Evolutionary conservation across 106 monocot genomes (phyloP).

Genomic region (Alisma plantagoaquatica): DNA sequence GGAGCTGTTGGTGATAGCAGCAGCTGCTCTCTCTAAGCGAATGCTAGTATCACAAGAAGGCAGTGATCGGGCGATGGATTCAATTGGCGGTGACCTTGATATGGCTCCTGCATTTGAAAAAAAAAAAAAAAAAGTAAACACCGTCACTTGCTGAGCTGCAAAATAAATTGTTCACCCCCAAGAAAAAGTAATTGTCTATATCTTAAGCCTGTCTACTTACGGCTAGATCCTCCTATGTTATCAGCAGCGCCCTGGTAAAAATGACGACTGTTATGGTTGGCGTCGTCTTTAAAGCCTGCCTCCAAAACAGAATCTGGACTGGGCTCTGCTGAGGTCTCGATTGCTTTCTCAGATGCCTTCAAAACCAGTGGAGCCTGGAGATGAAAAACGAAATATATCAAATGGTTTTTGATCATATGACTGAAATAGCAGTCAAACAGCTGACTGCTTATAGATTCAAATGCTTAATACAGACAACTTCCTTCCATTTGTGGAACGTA

Average conservation of each 20-base stretch:
- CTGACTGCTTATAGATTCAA: too few species aligned
- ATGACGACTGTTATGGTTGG: conserved; percentile 10
- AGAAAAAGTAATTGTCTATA: too few species aligned
- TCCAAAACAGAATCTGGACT: conserved; percentile 44
- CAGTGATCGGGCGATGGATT: conserved; percentile 52
- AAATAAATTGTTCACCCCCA: too few species aligned
- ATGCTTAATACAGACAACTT: too few species aligned
- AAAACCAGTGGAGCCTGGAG: too few species aligned
- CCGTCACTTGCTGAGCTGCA: too few species aligned
- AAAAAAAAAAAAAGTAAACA: conserved; percentile 1
- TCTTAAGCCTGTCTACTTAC: too few species aligned
- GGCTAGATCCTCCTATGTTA: too few species aligned
- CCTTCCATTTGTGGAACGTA: too few species aligned
- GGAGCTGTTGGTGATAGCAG: conserved; percentile 13
- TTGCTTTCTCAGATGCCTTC: conserved; percentile 11
- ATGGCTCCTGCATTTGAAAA: conserved; percentile 27
- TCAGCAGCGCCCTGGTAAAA: conserved; percentile 21
- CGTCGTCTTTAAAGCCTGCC: conserved; percentile 23
- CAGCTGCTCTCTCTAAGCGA: conserved; percentile 6
- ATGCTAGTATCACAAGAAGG: conserved; percentile 27
- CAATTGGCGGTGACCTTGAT: conserved; percentile 53
- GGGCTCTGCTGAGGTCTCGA: conserved; percentile 24
- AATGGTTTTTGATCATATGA: too few species aligned
- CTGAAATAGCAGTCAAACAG: too few species aligned
- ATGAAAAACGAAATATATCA: too few species aligned